Evolutionary conservation across 352 stramenopile species (phyloP).

Genomic region (Phytopythium oedochilum): DNA sequence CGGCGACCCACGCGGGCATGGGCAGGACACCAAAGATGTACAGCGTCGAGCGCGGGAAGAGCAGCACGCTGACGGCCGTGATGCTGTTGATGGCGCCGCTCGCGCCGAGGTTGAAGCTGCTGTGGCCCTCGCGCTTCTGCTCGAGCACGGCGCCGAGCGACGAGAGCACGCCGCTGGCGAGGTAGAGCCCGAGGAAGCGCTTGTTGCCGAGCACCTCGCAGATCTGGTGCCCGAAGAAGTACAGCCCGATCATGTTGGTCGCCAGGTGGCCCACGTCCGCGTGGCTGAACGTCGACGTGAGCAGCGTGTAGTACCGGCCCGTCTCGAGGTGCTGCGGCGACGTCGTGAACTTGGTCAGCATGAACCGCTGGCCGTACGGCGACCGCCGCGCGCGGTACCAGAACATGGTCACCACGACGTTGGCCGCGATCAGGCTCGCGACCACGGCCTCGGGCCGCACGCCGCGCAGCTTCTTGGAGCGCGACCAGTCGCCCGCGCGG

Average conservation of each 20-base stretch:
- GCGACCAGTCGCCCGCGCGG: slow-evolving; percentile 14
- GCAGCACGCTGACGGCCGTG: slow-evolving; percentile 62
- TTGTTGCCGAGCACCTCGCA: slow-evolving; percentile 58
- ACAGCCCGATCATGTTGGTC: slow-evolving; percentile 73
- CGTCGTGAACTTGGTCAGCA: slow-evolving; percentile 76
- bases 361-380: slow-evolving; percentile 39
- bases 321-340: slow-evolving; percentile 56
- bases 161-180: slow-evolving; percentile 63
- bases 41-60: slow-evolving; percentile 67
- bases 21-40: slow-evolving; percentile 74
- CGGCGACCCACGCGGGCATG: slow-evolving; percentile 67
- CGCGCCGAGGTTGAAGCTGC: slow-evolving; percentile 57
- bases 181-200: slow-evolving; percentile 70
- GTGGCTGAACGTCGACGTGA: slow-evolving; percentile 76
- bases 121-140: slow-evolving; percentile 34
- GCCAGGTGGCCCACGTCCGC: slow-evolving; percentile 45
- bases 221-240: slow-evolving; percentile 72
- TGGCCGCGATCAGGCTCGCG: slow-evolving; percentile 47
- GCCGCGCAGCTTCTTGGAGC: slow-evolving; percentile 11
- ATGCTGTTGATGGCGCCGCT: slow-evolving; percentile 80
- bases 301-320: slow-evolving; percentile 66
- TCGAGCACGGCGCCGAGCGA: slow-evolving; percentile 58
- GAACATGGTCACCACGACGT: slow-evolving; percentile 48
- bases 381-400: slow-evolving; percentile 52
- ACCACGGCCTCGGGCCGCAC: slow-evolving; percentile 36